A percentile compares a stretch with the other conserved stretches of the same genome.
These are phyloP conservation scores for Fusarium tjaetaba DNA, from an alignment of 2,329 filamentous ascomycete species.

Conservation along the genomic window DNA sequence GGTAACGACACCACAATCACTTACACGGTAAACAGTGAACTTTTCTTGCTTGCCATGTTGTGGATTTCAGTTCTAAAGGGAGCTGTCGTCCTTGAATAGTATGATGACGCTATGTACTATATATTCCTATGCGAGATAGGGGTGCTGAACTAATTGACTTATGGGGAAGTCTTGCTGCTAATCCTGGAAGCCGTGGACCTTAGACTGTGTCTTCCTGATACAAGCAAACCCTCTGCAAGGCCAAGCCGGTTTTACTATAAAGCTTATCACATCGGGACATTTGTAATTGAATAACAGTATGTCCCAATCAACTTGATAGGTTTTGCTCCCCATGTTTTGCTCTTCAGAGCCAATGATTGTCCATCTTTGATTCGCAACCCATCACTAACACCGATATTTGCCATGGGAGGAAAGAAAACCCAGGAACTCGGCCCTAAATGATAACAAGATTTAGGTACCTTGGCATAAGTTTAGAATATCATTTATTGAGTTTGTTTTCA, in stretches of 20 bases:
- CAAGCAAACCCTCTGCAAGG: accelerated
- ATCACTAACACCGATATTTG: too few relatives aligned
- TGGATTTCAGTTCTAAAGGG: not conserved
- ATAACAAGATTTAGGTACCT: too few relatives aligned
- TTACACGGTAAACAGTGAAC: not conserved
- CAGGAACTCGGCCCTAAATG: not conserved
- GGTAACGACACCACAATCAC: slow-evolving; percentile 6
- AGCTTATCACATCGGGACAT: accelerated
- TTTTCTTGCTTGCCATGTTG: not conserved
- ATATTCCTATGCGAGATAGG: not conserved
- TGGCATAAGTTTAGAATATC: not conserved
- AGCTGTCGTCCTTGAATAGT: not conserved
- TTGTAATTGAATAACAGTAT: accelerated
- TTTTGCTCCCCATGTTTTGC: accelerated
- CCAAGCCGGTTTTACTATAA: accelerated
- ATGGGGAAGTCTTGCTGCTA: too few relatives aligned
- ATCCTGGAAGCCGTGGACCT: too few relatives aligned
- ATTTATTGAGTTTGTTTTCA: not conserved
- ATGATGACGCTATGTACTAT: too few relatives aligned
- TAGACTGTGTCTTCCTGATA: accelerated
- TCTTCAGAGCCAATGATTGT: too few relatives aligned
- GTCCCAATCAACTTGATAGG: not conserved
- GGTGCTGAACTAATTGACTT: not conserved
- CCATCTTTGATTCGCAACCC: not conserved
- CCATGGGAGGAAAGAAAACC: not conserved